Conservation (phyloP, 495 filamentous ascomycete genomes). For the Penicillium subrubescens region DNA sequence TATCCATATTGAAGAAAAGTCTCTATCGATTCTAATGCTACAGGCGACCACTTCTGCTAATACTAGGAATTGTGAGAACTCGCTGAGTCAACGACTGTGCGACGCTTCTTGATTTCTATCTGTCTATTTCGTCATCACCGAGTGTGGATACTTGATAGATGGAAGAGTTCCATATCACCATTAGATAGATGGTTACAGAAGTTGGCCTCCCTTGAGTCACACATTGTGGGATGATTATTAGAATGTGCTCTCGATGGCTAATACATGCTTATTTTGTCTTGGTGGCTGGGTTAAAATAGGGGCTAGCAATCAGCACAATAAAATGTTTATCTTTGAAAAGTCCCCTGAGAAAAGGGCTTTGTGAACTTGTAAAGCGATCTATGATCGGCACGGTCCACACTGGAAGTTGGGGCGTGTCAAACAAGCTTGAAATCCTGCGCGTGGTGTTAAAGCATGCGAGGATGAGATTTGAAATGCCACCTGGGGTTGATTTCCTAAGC, state of each 20-base stretch:
- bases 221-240: background rate
- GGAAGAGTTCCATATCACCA: background rate
- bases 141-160: background rate
- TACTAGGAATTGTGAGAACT: background rate
- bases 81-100: constrained; percentile 7
- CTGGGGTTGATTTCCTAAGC: too few species aligned
- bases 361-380: too few species aligned
- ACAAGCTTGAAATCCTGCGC: too few species aligned
- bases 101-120: background rate
- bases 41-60: background rate
- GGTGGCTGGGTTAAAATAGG: too few species aligned
- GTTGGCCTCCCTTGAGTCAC: background rate
- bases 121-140: background rate
- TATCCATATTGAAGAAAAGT: background rate
- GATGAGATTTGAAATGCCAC: too few species aligned
- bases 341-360: too few species aligned
- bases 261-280: too few species aligned
- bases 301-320: background rate
- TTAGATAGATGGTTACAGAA: background rate
- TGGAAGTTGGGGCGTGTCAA: too few species aligned
- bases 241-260: too few species aligned
- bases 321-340: background rate
- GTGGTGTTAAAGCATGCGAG: too few species aligned
- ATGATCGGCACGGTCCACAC: too few species aligned
- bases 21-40: background rate